phyloP scores from a whole-genome alignment of 1,139 yeast species.

The Meyerozyma athensensis region DNA sequence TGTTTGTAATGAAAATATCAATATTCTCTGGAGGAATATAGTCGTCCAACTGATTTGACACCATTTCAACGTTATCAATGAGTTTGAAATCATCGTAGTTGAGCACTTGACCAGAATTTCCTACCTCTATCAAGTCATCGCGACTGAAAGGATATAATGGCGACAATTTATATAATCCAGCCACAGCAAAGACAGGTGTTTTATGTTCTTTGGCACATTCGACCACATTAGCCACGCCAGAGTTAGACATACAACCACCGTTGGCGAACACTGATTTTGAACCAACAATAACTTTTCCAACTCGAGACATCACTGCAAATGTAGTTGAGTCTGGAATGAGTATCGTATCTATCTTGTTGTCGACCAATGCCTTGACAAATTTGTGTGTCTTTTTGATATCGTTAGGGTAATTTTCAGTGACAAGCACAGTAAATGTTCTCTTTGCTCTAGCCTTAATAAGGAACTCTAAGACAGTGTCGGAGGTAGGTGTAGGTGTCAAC shows the following conservation, averaged over 20 bases:
- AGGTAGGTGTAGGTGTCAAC: conserved; percentile 89
- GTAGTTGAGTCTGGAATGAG: conserved; percentile 91
- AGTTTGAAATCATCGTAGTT: conserved; percentile 61
- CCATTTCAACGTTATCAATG: conserved; percentile 68
- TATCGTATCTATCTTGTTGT: conserved; percentile 84
- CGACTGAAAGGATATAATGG: conserved; percentile 93
- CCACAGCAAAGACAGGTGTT: conserved; percentile 93
- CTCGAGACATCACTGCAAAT: conserved; percentile 95
- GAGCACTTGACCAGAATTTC: conserved; percentile 83
- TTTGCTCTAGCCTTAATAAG: conserved; percentile 82
- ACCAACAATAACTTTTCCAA: conserved; percentile 92
- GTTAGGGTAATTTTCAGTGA: conserved; percentile 91
- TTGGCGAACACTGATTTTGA: conserved; percentile 90
- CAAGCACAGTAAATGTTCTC: conserved; percentile 87
- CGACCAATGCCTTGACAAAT: conserved; percentile 76
- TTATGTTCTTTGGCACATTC: conserved; percentile 93
- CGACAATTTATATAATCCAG: conserved; percentile 88
- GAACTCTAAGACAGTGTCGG: conserved; percentile 84
- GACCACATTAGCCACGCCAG: conserved; percentile 91
- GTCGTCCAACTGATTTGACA: conserved; percentile 87
- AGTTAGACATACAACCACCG: conserved; percentile 87
- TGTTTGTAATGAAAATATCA: conserved; percentile 89
- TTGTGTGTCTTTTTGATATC: conserved; percentile 69
- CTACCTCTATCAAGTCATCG: conserved; percentile 85
- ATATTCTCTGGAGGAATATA: conserved; percentile 92